Conservation (phyloP, 163 green algal genomes). For the Chlorella variabilis region DNA sequence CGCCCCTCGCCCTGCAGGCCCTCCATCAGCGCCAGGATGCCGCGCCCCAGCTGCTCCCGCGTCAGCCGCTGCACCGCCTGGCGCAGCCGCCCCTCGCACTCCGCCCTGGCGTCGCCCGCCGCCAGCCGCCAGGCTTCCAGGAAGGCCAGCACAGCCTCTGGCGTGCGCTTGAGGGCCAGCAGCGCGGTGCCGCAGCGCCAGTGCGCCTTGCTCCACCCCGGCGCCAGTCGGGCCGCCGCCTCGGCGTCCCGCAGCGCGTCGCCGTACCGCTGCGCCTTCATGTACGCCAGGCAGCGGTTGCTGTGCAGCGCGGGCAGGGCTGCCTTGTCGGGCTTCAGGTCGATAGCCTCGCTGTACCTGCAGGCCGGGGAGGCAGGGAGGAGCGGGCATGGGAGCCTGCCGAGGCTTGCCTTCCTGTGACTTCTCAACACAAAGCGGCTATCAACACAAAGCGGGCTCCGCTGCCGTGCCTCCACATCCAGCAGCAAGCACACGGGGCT, state of each 20-base stretch:
- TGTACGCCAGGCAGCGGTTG: slow-evolving; percentile 56
- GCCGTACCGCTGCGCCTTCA: slow-evolving; percentile 33
- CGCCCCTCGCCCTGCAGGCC: slow-evolving; percentile 6
- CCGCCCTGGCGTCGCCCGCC: neutral
- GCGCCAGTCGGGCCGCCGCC: slow-evolving; percentile 11
- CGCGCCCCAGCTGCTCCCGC: slow-evolving; percentile 43
- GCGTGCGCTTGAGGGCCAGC: slow-evolving; percentile 38
- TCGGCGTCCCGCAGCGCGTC: slow-evolving; percentile 57
- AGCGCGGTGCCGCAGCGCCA: slow-evolving; percentile 54
- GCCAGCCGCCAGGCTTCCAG: slow-evolving; percentile 39
- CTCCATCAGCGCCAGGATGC: slow-evolving; percentile 37
- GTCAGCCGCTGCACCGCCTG: slow-evolving; percentile 46
- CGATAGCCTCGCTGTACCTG: slow-evolving; percentile 55
- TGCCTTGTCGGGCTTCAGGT: neutral
- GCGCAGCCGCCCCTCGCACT: slow-evolving; percentile 44
- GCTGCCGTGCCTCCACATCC: too few relatives aligned
- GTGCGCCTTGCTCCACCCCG: slow-evolving; percentile 57
- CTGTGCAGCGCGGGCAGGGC: slow-evolving; percentile 37
- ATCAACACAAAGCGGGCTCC: too few relatives aligned
- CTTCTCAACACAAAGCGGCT: too few relatives aligned
- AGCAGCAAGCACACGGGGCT: too few relatives aligned
- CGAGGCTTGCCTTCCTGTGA: too few relatives aligned
- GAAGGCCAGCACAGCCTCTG: slow-evolving; percentile 53
- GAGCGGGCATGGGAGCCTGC: neutral
- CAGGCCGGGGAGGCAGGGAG: neutral